These are phyloP conservation scores for Verruconis gallopava DNA, from an alignment of 2,329 filamentous ascomycete species.

Conservation along the genomic window DNA sequence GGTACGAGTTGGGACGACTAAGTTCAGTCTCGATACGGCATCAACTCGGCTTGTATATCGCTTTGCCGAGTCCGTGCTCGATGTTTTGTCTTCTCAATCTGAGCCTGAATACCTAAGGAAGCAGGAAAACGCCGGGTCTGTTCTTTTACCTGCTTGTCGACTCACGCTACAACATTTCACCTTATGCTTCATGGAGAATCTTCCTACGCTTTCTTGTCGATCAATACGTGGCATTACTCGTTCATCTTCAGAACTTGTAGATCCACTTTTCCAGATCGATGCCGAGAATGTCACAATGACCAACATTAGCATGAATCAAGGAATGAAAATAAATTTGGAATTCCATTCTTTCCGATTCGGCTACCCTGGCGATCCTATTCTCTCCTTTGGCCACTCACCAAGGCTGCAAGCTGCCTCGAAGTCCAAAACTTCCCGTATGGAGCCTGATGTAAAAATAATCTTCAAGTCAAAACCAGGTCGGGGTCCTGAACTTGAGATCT, in stretches of 20 bases:
- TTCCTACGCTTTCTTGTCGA: background rate
- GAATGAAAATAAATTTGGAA: conserved; percentile 8
- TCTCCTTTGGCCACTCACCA: conserved; percentile 38
- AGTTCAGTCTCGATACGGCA: background rate
- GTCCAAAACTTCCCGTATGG: conserved; percentile 20
- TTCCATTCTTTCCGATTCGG: conserved; percentile 34
- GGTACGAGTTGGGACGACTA: background rate
- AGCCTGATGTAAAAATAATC: conserved; percentile 18
- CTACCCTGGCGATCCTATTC: conserved; percentile 35
- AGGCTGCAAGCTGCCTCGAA: conserved; percentile 33
- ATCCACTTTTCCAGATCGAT: background rate
- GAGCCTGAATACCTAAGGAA: background rate
- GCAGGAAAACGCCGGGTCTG: background rate
- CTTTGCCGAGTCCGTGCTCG: background rate
- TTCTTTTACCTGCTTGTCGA: background rate
- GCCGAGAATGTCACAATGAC: background rate
- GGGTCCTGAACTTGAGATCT: conserved; percentile 37
- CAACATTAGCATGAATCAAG: background rate
- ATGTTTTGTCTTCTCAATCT: background rate
- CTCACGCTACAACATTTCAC: background rate
- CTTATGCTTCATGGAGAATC: background rate
- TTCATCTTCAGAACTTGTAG: background rate
- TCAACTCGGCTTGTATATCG: background rate
- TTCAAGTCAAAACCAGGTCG: conserved; percentile 17
- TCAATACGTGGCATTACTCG: background rate